Evolutionary conservation across 371 early-diverging fungal species (phyloP).

Genomic region (Ordospora pajunii): DNA sequence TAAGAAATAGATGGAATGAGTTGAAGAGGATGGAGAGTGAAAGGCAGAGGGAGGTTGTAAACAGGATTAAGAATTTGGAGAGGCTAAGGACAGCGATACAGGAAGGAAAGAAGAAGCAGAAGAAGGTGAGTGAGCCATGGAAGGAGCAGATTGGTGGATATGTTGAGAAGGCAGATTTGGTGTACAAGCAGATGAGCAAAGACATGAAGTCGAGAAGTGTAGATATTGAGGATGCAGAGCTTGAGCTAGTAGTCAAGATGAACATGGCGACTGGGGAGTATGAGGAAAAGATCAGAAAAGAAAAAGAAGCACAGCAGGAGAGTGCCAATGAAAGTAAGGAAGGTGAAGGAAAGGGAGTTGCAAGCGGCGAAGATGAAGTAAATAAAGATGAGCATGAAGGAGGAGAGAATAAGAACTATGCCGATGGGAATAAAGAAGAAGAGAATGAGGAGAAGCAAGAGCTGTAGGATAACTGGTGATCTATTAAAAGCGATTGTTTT

Average conservation of each 20-base stretch:
- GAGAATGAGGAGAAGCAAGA: too few relatives aligned
- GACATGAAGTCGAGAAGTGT: neutral
- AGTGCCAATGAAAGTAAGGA: too few relatives aligned
- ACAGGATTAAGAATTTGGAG: neutral
- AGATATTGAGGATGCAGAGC: slow-evolving; percentile 10
- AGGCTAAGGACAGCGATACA: neutral
- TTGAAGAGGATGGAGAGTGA: neutral
- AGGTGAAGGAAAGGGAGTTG: neutral
- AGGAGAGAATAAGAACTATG: neutral
- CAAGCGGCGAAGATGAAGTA: neutral
- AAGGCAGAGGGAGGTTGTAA: neutral
- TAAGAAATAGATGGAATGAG: neutral
- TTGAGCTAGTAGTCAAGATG: neutral
- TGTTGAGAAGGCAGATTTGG: neutral
- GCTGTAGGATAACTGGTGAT: too few relatives aligned
- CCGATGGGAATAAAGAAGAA: neutral
- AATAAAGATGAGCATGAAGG: neutral
- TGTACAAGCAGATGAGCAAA: neutral
- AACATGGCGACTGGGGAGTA: neutral
- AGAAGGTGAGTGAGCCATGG: neutral
- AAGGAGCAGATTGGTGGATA: neutral
- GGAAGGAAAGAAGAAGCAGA: neutral
- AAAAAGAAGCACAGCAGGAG: neutral
- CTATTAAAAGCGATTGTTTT: too few relatives aligned
- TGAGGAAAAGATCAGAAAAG: slow-evolving; percentile 4